These are phyloP conservation scores for Amoebophrya sp. DNA, from an alignment of 169 alveolate genomes.

Conservation along the genomic window DNA sequence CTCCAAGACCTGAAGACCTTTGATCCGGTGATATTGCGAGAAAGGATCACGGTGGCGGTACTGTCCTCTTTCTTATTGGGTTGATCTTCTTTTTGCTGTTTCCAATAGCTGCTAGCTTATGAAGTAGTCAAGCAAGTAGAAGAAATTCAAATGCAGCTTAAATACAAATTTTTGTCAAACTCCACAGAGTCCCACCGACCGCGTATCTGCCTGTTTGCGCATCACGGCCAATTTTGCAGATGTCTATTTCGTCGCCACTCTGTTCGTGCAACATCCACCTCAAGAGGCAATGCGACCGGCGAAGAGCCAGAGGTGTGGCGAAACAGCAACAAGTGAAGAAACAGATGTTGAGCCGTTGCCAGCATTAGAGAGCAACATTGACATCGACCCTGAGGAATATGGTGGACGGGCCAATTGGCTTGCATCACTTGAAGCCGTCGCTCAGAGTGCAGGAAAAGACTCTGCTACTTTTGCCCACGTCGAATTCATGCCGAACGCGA, in stretches of 20 bases:
- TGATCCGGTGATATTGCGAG: neutral
- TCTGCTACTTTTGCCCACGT: neutral
- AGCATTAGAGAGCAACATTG: neutral
- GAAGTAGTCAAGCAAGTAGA: too few species aligned
- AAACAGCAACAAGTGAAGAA: neutral
- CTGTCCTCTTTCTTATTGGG: too few species aligned
- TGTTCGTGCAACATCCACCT: neutral
- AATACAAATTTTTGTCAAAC: too few species aligned
- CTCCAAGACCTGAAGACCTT: neutral
- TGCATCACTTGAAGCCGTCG: neutral
- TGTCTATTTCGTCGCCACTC: neutral
- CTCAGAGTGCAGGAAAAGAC: neutral
- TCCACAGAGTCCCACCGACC: too few species aligned
- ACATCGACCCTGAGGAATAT: neutral
- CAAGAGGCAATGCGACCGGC: neutral
- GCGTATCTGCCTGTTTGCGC: neutral
- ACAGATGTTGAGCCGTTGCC: neutral
- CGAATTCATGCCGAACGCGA: neutral
- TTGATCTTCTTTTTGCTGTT: too few species aligned
- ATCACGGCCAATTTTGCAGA: neutral
- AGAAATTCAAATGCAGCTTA: too few species aligned
- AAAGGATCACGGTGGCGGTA: neutral
- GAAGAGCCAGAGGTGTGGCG: neutral
- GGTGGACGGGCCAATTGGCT: neutral
- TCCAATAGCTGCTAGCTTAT: too few species aligned